Percentiles rank a stretch among this genome's conserved stretches.
Evolutionary conservation across 495 filamentous ascomycete species (phyloP).

Genomic region (Stereocaulon alpinum): DNA sequence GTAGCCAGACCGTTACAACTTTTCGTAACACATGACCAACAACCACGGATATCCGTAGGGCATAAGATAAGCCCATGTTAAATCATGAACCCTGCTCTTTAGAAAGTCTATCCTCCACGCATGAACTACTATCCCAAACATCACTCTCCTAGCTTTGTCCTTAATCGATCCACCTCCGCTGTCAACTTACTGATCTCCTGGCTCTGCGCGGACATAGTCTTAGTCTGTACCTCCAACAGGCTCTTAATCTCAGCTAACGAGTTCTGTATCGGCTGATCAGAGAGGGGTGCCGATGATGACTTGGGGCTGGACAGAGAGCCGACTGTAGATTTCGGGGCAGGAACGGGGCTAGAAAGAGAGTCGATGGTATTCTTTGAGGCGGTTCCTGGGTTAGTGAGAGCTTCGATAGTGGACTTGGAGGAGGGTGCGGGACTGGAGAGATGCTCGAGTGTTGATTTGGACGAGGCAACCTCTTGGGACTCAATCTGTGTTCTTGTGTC

Average conservation of each 20-base stretch:
- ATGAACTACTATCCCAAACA: background rate
- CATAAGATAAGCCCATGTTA: background rate
- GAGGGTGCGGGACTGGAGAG: background rate
- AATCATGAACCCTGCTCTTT: background rate
- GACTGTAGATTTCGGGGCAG: background rate
- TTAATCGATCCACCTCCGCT: conserved; percentile 59
- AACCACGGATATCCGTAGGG: background rate
- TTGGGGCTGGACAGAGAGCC: conserved; percentile 2
- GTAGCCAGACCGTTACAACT: background rate
- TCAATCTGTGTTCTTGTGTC: conserved; percentile 12
- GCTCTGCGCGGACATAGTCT: conserved; percentile 48
- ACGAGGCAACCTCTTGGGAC: conserved; percentile 3
- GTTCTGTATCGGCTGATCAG: conserved; percentile 13
- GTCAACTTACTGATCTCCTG: conserved; percentile 56
- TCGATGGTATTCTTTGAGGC: background rate
- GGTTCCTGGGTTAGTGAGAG: background rate
- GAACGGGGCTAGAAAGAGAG: background rate
- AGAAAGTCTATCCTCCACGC: background rate
- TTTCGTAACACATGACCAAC: background rate
- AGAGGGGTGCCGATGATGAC: background rate
- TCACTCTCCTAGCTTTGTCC: conserved; percentile 36
- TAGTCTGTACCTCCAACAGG: conserved; percentile 51
- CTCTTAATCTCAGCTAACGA: conserved; percentile 52
- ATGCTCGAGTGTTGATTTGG: conserved; percentile 11
- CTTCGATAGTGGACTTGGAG: background rate